Percentiles rank a stretch among this genome's conserved stretches.
Evolutionary conservation across 73 alveolate genomes (phyloP).

Genomic region (Paramecium octaurelia): DNA sequence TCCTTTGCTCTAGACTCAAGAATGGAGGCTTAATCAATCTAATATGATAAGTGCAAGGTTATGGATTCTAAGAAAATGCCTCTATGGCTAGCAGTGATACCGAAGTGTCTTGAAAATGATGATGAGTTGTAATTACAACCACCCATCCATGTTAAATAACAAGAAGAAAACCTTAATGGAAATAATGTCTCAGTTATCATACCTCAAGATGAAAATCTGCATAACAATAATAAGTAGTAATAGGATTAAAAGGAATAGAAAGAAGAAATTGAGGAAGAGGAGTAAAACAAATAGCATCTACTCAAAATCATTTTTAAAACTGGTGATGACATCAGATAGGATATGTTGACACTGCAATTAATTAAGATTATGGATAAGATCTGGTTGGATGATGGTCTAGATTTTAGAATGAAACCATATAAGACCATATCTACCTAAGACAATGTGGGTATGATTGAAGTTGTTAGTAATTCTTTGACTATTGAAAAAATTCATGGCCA

Average conservation of each 20-base stretch:
- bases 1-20: slow-evolving; percentile 62
- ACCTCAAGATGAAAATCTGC: not conserved
- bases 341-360: slow-evolving; percentile 87
- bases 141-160: not conserved
- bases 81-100: slow-evolving; percentile 50
- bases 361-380: slow-evolving; percentile 93
- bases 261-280: not conserved
- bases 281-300: not conserved
- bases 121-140: not conserved
- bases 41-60: slow-evolving; percentile 50
- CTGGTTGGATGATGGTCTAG: slow-evolving; percentile 93
- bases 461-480: slow-evolving; percentile 76
- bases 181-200: not conserved
- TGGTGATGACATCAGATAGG: slow-evolving; percentile 99
- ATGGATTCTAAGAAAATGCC: slow-evolving; percentile 64
- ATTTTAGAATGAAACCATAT: slow-evolving; percentile 92
- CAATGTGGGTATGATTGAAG: slow-evolving; percentile 93
- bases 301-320: slow-evolving; percentile 47
- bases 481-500: slow-evolving; percentile 54
- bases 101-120: not conserved
- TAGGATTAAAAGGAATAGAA: not conserved
- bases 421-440: slow-evolving; percentile 89
- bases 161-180: not conserved
- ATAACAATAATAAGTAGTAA: not conserved
- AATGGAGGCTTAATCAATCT: slow-evolving; percentile 43